phyloP scores from a whole-genome alignment of 495 filamentous ascomycete species.

The Trichocladium antarcticum region DNA sequence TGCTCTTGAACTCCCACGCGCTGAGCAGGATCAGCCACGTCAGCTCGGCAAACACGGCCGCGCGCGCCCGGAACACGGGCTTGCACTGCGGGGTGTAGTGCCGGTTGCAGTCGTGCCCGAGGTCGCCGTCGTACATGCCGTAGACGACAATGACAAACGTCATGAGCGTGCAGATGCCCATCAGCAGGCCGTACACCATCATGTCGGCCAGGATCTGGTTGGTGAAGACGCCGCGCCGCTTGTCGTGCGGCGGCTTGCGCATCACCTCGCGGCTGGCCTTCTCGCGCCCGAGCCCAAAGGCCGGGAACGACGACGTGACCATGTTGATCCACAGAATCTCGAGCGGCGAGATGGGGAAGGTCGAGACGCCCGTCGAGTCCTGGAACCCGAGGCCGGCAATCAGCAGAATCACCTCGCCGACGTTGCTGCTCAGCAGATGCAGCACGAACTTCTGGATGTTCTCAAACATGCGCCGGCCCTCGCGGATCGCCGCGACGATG shows the following conservation, averaged over 20 bases:
- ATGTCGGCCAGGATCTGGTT: slow-evolving; percentile 61
- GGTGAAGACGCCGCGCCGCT: slow-evolving; percentile 57
- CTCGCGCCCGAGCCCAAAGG: slow-evolving; percentile 64
- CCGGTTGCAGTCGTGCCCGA: slow-evolving; percentile 59
- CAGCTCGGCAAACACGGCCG: slow-evolving; percentile 64
- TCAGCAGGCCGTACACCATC: slow-evolving; percentile 58
- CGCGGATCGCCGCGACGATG: slow-evolving; percentile 62
- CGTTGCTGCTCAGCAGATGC: slow-evolving; percentile 61
- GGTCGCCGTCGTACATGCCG: slow-evolving; percentile 42
- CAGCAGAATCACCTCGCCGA: slow-evolving; percentile 61
- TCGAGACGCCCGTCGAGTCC: slow-evolving; percentile 49
- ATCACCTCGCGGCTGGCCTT: slow-evolving; percentile 56
- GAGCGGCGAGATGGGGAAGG: slow-evolving; percentile 64
- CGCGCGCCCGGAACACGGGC: slow-evolving; percentile 62
- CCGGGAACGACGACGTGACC: slow-evolving; percentile 62
- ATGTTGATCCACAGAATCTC: slow-evolving; percentile 75
- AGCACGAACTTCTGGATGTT: slow-evolving; percentile 78
- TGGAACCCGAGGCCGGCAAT: slow-evolving; percentile 64
- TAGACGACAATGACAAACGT: slow-evolving; percentile 62
- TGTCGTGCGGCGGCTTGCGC: slow-evolving; percentile 58
- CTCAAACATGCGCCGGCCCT: slow-evolving; percentile 63
- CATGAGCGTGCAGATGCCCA: slow-evolving; percentile 55
- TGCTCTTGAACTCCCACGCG: slow-evolving; percentile 66
- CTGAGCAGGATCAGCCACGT: slow-evolving; percentile 63
- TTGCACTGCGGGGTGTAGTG: slow-evolving; percentile 43